A percentile compares a stretch with the other conserved stretches of the same genome.
Evolutionary conservation across 108 stramenopile genomes (phyloP).

Genomic region (Nitzschia sp.): DNA sequence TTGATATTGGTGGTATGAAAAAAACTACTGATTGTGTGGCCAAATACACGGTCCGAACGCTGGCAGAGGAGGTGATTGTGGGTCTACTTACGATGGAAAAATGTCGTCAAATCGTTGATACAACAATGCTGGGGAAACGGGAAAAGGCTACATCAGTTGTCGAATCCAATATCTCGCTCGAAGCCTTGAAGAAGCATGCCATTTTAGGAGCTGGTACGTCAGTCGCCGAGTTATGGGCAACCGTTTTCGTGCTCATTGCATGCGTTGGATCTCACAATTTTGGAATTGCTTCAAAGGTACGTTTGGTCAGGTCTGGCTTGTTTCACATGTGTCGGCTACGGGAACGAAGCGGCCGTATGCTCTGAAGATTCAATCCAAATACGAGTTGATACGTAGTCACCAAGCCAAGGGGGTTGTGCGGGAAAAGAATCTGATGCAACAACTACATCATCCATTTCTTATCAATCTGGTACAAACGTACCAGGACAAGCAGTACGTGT

Average conservation of each 20-base stretch:
- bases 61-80: conserved; percentile 40
- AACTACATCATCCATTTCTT: conserved; percentile 90
- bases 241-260: too few relatives aligned
- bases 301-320: conserved; percentile 86
- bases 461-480: conserved; percentile 86
- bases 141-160: background rate
- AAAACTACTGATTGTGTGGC: conserved; percentile 33
- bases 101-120: conserved; percentile 57
- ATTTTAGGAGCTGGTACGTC: conserved; percentile 16
- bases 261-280: too few relatives aligned
- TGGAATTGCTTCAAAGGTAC: conserved; percentile 76
- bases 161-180: conserved; percentile 3
- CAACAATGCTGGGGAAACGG: conserved; percentile 61
- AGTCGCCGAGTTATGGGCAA: too few relatives aligned
- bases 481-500: conserved; percentile 76
- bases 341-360: conserved; percentile 65
- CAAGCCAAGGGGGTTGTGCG: conserved; percentile 82
- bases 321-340: conserved; percentile 20
- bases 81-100: conserved; percentile 60
- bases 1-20: conserved; percentile 32
- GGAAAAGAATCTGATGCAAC: conserved; percentile 86
- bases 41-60: conserved; percentile 44
- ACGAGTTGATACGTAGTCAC: conserved; percentile 82
- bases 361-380: conserved; percentile 87
- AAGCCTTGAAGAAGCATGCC: conserved; percentile 20